phyloP scores from a whole-genome alignment of 495 filamentous ascomycete species.

The Aspergillus incahuasiensis region DNA sequence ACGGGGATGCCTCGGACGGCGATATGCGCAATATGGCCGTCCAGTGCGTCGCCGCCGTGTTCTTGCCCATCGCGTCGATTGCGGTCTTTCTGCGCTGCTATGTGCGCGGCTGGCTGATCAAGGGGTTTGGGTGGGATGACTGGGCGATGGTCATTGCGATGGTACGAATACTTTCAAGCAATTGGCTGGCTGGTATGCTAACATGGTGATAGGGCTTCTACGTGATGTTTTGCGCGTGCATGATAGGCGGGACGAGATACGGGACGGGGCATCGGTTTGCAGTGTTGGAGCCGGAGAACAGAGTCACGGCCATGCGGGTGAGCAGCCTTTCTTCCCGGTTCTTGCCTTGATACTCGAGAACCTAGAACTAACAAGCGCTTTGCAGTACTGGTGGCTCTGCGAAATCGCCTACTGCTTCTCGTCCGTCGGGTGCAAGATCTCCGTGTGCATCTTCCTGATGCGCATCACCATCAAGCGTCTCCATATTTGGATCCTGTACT shows the following conservation, averaged over 20 bases:
- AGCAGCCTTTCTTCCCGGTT: not conserved
- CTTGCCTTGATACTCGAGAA: not conserved
- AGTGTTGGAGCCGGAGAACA: constrained; percentile 20
- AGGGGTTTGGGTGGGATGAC: constrained; percentile 44
- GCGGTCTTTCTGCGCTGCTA: constrained; percentile 41
- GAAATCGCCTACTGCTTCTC: constrained; percentile 42
- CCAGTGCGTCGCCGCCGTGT: constrained; percentile 29
- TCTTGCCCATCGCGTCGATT: constrained; percentile 32
- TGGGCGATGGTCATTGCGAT: constrained; percentile 34
- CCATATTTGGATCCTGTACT: constrained; percentile 37
- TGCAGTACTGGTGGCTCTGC: constrained; percentile 43
- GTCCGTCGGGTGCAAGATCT: constrained; percentile 39
- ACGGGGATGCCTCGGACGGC: not conserved
- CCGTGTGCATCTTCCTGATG: constrained; percentile 43
- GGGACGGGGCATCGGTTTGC: constrained; percentile 33
- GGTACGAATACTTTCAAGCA: constrained; percentile 24
- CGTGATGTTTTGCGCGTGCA: constrained; percentile 36
- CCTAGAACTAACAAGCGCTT: not conserved
- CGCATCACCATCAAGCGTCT: constrained; percentile 35
- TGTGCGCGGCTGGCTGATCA: constrained; percentile 37
- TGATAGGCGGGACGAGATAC: constrained; percentile 37
- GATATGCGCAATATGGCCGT: not conserved
- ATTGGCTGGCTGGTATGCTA: too few species aligned
- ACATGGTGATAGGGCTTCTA: constrained; percentile 1
- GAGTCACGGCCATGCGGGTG: constrained; percentile 39